Percentiles rank a stretch among this genome's conserved stretches.
Evolutionary conservation across 2,329 filamentous ascomycete species (phyloP).

Genomic region (Thelonectria olida): DNA sequence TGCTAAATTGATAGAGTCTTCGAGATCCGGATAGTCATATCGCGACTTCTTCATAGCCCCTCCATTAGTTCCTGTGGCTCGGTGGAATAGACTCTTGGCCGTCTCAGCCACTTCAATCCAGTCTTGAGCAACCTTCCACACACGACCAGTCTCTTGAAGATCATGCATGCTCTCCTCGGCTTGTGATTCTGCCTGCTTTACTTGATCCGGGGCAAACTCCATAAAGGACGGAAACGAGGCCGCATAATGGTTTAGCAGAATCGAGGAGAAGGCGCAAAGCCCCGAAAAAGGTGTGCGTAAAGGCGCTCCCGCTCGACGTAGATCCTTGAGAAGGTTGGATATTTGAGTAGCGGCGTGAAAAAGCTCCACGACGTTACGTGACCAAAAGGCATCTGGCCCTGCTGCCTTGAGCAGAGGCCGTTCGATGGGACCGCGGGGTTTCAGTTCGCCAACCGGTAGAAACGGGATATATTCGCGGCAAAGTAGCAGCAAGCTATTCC

Average conservation of each 20-base stretch:
- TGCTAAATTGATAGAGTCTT: constrained; percentile 36
- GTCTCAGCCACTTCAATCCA: constrained; percentile 38
- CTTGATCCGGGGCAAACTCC: constrained; percentile 19
- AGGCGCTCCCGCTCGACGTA: constrained; percentile 31
- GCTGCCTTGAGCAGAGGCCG: constrained; percentile 29
- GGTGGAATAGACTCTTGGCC: constrained; percentile 27
- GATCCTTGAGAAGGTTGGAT: constrained; percentile 30
- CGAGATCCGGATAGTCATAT: constrained; percentile 38
- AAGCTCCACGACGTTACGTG: constrained; percentile 23
- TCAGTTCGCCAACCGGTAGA: constrained; percentile 34
- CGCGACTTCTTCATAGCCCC: constrained; percentile 27
- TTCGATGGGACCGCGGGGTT: constrained; percentile 36
- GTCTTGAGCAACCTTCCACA: constrained; percentile 37
- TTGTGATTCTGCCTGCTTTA: constrained; percentile 16
- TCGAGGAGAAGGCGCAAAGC: constrained; percentile 31
- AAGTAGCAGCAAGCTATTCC: constrained; percentile 26
- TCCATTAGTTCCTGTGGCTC: constrained; percentile 8
- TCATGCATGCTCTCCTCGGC: constrained; percentile 24
- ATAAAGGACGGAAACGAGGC: constrained; percentile 33
- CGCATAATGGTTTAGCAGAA: constrained; percentile 31
- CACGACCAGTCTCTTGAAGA: constrained; percentile 24
- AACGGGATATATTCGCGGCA: constrained; percentile 37
- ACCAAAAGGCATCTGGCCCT: constrained; percentile 34
- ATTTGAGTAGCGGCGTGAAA: constrained; percentile 36
- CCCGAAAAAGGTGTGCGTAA: constrained; percentile 36